Evolutionary conservation across 108 stramenopile genomes (phyloP), one percentile per base, ranked within the genome.

Genomic region (Skeletonema marinoi): DNA sequence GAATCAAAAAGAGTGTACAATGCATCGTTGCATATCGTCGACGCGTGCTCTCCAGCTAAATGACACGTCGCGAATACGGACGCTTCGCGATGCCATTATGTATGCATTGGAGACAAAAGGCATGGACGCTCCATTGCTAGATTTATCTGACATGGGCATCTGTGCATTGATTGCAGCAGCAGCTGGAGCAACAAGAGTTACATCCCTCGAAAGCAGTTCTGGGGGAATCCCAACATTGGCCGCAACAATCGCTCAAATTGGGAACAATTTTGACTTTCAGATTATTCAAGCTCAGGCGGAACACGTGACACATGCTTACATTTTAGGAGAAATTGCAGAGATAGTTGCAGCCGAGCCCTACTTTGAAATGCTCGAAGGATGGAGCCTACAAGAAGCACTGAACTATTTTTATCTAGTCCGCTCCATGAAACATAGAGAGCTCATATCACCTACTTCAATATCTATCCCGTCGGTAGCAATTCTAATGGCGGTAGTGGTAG

Each of bases 261-360:
- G 86, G 10, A 94, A 94, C 51, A 61, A 71, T 2, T 66, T 92
- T 2, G 30, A 12, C 32, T 87, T 88, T 65, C 81, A 86, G 54
- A 73, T 89, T 16, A 70, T 89, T 4, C 82, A 86, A 32, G 77
- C 77, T 25, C 82, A 76, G 21, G 61, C 84, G 7, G 89, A 89
- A 60, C 62, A 89, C 31, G 25, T 89, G 31, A 77, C 85, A 30
- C 32, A 33, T 12, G 66, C 80, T 2, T 38, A 72, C 29, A 54
- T 89, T 25, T 32, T 74, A n/a, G 86, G 80, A 12, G 78, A 83
- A 21, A 66, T 38, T 16, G 81, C 84, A 1, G 77, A 90, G 39
- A 73, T 95, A 35, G 87, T 95, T 3, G 76, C 90, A 10, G 92
- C 86, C 7, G 94, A 95, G 60, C 93, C 93, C 16, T 93, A 92